phyloP scores from a whole-genome alignment of 2,329 filamentous ascomycete species.

The Pseudovirgaria hyperparasitica region DNA sequence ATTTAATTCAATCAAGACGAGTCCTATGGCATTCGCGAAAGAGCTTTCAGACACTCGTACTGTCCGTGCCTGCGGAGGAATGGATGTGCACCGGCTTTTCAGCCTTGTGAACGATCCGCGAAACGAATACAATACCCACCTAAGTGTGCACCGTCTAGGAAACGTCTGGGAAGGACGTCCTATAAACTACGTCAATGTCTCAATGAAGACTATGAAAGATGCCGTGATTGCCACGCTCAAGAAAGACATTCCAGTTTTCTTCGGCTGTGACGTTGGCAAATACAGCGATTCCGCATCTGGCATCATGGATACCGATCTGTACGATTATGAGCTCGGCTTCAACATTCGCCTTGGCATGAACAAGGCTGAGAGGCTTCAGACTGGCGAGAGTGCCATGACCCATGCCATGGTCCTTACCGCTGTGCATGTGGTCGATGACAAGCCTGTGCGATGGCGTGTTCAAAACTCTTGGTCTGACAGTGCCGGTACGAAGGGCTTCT shows the following conservation, averaged over 20 bases:
- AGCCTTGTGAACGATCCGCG: conserved; percentile 79
- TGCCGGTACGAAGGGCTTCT: conserved; percentile 67
- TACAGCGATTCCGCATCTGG: conserved; percentile 56
- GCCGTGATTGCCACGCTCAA: conserved; percentile 67
- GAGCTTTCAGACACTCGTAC: conserved; percentile 49
- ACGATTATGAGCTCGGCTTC: conserved; percentile 76
- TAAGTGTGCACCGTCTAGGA: conserved; percentile 67
- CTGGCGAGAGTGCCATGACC: conserved; percentile 72
- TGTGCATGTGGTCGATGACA: conserved; percentile 59
- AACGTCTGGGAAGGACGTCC: conserved; percentile 68
- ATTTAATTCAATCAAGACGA: conserved; percentile 48
- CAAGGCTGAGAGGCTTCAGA: conserved; percentile 62
- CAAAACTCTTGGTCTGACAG: conserved; percentile 72
- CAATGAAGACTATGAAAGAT: conserved; percentile 58
- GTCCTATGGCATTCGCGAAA: conserved; percentile 58
- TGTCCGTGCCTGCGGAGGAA: conserved; percentile 44
- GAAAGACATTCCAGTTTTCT: conserved; percentile 71
- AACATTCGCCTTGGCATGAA: conserved; percentile 59
- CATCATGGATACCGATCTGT: conserved; percentile 67
- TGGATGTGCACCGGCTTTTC: conserved; percentile 56
- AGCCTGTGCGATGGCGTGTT: conserved; percentile 66
- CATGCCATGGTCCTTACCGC: conserved; percentile 87
- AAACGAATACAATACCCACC: conserved; percentile 56
- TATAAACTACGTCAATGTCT: conserved; percentile 73
- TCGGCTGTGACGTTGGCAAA: conserved; percentile 79